Conservation (phyloP, 2,329 filamentous ascomycete genomes). For the Penicillium freii region DNA sequence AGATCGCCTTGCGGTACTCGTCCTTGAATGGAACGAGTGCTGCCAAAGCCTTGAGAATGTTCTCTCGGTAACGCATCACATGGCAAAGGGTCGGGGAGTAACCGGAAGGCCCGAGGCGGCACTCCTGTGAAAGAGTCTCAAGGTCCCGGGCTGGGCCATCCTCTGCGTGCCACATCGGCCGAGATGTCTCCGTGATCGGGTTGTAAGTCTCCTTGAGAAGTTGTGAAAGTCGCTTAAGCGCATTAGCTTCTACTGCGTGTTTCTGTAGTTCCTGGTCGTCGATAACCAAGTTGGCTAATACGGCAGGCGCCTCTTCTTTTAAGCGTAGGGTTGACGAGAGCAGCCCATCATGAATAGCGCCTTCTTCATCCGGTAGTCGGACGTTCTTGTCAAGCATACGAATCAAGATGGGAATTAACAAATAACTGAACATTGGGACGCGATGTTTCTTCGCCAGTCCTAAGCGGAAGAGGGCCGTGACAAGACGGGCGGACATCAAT, state of each 20-base stretch:
- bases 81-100: slow-evolving; percentile 63
- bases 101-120: slow-evolving; percentile 60
- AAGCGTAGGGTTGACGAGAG: slow-evolving; percentile 52
- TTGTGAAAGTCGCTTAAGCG: slow-evolving; percentile 61
- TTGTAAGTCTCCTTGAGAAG: slow-evolving; percentile 67
- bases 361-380: slow-evolving; percentile 39
- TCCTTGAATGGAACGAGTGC: slow-evolving; percentile 79
- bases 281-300: slow-evolving; percentile 74
- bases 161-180: slow-evolving; percentile 56
- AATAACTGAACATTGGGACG: slow-evolving; percentile 62
- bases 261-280: slow-evolving; percentile 78
- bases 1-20: slow-evolving; percentile 75
- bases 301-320: slow-evolving; percentile 68
- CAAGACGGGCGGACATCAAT: slow-evolving; percentile 66
- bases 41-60: slow-evolving; percentile 73
- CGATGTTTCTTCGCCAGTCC: slow-evolving; percentile 64
- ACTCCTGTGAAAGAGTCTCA: slow-evolving; percentile 33
- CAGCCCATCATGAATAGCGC: slow-evolving; percentile 38
- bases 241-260: slow-evolving; percentile 70
- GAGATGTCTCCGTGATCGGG: slow-evolving; percentile 49
- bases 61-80: slow-evolving; percentile 72
- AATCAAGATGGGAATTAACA: slow-evolving; percentile 69
- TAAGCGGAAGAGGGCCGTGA: slow-evolving; percentile 67
- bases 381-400: slow-evolving; percentile 60
- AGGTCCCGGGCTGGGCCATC: slow-evolving; percentile 21